Evolutionary conservation across 305 asterid genomes (phyloP).

Genomic region (Fraxinus xanthoxyloides): DNA sequence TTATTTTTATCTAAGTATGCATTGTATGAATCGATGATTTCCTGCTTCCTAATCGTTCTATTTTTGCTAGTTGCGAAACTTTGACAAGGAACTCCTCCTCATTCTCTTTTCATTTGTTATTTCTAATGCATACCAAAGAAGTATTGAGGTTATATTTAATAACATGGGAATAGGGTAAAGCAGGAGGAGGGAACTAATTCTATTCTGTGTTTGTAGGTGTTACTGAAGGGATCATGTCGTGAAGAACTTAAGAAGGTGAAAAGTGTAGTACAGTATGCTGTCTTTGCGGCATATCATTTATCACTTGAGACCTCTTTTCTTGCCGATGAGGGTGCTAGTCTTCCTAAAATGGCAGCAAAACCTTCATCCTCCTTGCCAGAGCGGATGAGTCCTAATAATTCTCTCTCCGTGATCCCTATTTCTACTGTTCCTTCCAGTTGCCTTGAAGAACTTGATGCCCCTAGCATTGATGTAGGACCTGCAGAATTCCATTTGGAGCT

Average conservation of each 20-base stretch:
- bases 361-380: conserved; percentile 39
- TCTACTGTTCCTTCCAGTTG: conserved; percentile 22
- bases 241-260: conserved; percentile 86
- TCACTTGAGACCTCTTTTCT: conserved; percentile 86
- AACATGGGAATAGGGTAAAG: not conserved
- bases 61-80: not conserved
- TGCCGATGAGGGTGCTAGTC: conserved; percentile 92
- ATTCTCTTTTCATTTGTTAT: not conserved
- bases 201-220: conserved; percentile 47
- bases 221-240: conserved; percentile 68
- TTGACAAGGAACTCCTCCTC: not conserved
- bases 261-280: conserved; percentile 71
- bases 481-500: conserved; percentile 46
- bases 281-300: conserved; percentile 94
- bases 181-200: conserved; percentile 8
- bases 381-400: conserved; percentile 28
- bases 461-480: conserved; percentile 29
- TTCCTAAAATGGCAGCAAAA: conserved; percentile 48
- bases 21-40: not conserved
- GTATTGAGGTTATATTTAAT: conserved; percentile 2
- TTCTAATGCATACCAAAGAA: not conserved
- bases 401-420: conserved; percentile 32
- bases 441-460: conserved; percentile 28
- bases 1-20: not conserved
- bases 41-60: not conserved